These are phyloP conservation scores for Xylariaceae sp. DNA, from an alignment of 2,329 filamentous ascomycete genomes.

Conservation along the genomic window DNA sequence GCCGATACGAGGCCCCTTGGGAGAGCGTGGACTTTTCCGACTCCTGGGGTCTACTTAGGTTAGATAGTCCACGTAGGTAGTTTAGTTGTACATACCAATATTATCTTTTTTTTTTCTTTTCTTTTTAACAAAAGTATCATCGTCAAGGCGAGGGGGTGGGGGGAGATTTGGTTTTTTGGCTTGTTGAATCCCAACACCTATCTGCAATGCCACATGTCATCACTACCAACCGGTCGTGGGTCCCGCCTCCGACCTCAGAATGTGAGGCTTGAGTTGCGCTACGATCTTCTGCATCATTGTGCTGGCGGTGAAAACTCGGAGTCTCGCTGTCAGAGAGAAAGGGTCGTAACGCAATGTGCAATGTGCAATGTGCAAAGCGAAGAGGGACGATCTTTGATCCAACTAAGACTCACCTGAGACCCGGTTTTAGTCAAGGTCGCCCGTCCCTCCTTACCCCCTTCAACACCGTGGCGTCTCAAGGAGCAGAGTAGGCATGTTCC, in stretches of 20 bases:
- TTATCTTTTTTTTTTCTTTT: no score
- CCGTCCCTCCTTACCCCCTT: no score
- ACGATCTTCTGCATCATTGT: constrained; percentile 33
- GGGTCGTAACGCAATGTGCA: background rate
- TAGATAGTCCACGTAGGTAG: background rate
- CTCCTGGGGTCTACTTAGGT: constrained; percentile 8
- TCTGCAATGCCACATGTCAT: constrained; percentile 32
- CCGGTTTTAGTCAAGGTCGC: background rate
- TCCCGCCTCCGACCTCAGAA: constrained; percentile 12
- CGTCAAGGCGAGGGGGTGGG: no score
- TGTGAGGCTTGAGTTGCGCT: constrained; percentile 12
- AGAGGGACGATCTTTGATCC: background rate
- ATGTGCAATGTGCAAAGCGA: background rate
- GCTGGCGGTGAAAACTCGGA: background rate
- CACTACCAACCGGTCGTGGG: constrained; percentile 24
- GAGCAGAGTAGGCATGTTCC: background rate
- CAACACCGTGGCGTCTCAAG: background rate
- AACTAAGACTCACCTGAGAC: constrained; percentile 3
- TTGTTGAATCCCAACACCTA: background rate
- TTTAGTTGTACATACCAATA: no score
- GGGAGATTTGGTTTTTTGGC: background rate
- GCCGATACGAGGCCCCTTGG: constrained; percentile 24
- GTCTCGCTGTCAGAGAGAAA: background rate
- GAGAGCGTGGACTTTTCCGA: constrained; percentile 29
- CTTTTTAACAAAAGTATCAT: no score